Conservation (phyloP, 139 green algal species). For the Chlamydomonas sp. region DNA sequence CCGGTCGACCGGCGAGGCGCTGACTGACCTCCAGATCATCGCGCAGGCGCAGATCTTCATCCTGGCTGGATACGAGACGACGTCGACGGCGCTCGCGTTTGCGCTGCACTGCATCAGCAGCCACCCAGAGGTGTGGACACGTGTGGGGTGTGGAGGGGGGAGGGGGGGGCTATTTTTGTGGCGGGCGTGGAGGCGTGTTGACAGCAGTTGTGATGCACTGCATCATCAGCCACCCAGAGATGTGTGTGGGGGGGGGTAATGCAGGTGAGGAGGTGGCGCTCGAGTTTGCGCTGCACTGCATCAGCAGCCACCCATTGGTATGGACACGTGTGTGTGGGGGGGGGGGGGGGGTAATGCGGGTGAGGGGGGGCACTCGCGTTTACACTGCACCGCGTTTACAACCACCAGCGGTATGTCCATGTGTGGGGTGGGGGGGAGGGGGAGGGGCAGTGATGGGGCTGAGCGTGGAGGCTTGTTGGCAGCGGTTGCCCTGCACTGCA, state of each 20-base stretch:
- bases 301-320: slow-evolving; percentile 24
- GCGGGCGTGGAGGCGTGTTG: neutral
- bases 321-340: no score
- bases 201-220: neutral
- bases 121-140: slow-evolving; percentile 26
- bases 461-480: neutral
- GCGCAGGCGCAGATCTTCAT: slow-evolving; percentile 34
- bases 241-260: no score
- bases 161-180: no score
- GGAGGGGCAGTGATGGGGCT: no score
- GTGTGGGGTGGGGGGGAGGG: no score
- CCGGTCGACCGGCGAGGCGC: neutral
- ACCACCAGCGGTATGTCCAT: no score
- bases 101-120: slow-evolving; percentile 21
- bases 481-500: slow-evolving; percentile 3
- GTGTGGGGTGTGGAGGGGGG: no score
- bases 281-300: slow-evolving; percentile 22
- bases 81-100: slow-evolving; percentile 33
- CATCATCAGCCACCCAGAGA: no score
- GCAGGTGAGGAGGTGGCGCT: no score
- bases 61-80: slow-evolving; percentile 40
- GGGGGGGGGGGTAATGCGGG: no score
- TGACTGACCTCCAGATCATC: slow-evolving; percentile 12
- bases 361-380: no score
- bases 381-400: no score